Evolutionary conservation across 2,329 filamentous ascomycete species (phyloP).

Genomic region (Claviceps sp.): DNA sequence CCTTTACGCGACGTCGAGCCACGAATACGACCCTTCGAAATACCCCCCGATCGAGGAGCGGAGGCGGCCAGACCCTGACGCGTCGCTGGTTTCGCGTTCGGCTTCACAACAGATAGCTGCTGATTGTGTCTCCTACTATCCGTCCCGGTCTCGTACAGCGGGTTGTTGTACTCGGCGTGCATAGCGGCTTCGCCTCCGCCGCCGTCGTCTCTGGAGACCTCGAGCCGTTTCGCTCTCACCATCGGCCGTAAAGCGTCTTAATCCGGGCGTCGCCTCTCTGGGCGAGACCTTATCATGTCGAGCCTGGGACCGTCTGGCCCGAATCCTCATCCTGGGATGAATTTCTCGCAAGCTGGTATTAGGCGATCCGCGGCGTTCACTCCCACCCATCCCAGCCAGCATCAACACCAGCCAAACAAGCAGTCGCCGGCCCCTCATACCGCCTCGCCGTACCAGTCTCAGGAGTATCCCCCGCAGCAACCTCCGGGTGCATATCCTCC

Average conservation of each 20-base stretch:
- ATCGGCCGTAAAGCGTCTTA: neutral
- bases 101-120: neutral
- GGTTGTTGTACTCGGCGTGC: neutral
- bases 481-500: slow-evolving; percentile 34
- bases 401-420: slow-evolving; percentile 39
- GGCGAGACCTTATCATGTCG: slow-evolving; percentile 26
- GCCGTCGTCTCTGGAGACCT: neutral
- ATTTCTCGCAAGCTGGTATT: slow-evolving; percentile 36
- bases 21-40: slow-evolving; percentile 1
- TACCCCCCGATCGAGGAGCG: slow-evolving; percentile 1
- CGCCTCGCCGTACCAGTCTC: slow-evolving; percentile 40
- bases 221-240: slow-evolving; percentile 1
- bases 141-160: neutral
- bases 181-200: neutral
- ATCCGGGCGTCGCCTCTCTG: neutral
- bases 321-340: slow-evolving; percentile 39
- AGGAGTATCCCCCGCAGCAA: slow-evolving; percentile 40
- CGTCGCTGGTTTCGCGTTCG: slow-evolving; percentile 1
- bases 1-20: slow-evolving; percentile 1
- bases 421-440: slow-evolving; percentile 41
- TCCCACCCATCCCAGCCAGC: slow-evolving; percentile 34
- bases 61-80: slow-evolving; percentile 3
- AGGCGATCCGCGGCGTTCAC: slow-evolving; percentile 32
- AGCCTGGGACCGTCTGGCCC: slow-evolving; percentile 35
- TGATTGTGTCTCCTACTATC: neutral